A percentile compares a stretch with the other conserved stretches of the same genome.
phyloP scores from a whole-genome alignment of 1,284 basidiomycete genomes.

The Nidula niveotomentosa region DNA sequence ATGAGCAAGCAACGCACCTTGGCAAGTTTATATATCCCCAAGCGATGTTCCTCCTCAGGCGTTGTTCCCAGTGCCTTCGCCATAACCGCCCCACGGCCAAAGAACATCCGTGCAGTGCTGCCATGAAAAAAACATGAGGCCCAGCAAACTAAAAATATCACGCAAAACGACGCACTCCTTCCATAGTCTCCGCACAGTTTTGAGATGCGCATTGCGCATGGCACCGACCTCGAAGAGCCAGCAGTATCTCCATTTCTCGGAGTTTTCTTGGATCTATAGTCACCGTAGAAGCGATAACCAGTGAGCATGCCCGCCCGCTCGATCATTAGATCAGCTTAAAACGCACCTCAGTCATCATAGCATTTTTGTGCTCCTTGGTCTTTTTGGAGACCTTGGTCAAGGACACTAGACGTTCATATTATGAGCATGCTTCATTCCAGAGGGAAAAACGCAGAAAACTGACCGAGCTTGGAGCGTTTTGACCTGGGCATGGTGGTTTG shows the following conservation, averaged over 20 bases:
- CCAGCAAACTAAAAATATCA: slow-evolving; percentile 5
- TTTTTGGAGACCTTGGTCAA: slow-evolving; percentile 81
- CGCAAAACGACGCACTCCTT: slow-evolving; percentile 66
- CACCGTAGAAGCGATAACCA: slow-evolving; percentile 3
- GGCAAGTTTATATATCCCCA: slow-evolving; percentile 80
- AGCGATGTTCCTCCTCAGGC: slow-evolving; percentile 83
- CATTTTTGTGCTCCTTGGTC: slow-evolving; percentile 83
- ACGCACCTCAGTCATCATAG: slow-evolving; percentile 80
- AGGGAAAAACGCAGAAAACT: slow-evolving; percentile 20
- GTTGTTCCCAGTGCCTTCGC: slow-evolving; percentile 93
- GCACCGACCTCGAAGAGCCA: slow-evolving; percentile 95
- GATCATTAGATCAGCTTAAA: slow-evolving; percentile 3
- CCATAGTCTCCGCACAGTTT: slow-evolving; percentile 94
- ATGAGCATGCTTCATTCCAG: no score
- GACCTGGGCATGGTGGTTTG: slow-evolving; percentile 77
- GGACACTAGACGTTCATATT: slow-evolving; percentile 47
- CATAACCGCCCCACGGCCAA: slow-evolving; percentile 93
- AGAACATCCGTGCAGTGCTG: slow-evolving; percentile 89
- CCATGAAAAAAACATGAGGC: slow-evolving; percentile 2
- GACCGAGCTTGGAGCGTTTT: slow-evolving; percentile 83
- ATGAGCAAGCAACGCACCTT: slow-evolving; percentile 48
- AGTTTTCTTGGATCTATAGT: slow-evolving; percentile 68
- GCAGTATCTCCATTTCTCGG: slow-evolving; percentile 90
- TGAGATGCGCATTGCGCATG: slow-evolving; percentile 94
- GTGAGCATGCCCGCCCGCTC: neutral